A percentile compares a stretch with the other conserved stretches of the same genome.
phyloP scores from a whole-genome alignment of 805 yeast species.

The Kazachstania viticola region DNA sequence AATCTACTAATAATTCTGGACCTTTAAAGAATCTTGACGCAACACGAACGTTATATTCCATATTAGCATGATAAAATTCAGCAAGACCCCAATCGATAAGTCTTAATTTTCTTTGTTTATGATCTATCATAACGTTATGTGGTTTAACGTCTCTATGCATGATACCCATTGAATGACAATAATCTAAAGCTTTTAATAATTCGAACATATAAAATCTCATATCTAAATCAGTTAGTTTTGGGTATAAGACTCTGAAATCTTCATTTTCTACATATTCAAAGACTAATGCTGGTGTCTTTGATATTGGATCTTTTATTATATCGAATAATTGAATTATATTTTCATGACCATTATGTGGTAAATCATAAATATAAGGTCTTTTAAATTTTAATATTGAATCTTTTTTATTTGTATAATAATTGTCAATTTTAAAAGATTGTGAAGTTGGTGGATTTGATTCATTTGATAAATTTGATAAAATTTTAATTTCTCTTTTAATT shows the following conservation, averaged over 20 bases:
- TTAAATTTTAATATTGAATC: slow-evolving; percentile 17
- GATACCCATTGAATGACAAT: slow-evolving; percentile 87
- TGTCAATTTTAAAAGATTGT: slow-evolving; percentile 13
- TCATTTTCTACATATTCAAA: slow-evolving; percentile 78
- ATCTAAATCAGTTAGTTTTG: slow-evolving; percentile 63
- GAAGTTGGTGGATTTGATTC: slow-evolving; percentile 22
- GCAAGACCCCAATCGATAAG: slow-evolving; percentile 95
- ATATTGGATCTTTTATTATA: slow-evolving; percentile 67
- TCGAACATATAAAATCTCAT: slow-evolving; percentile 76
- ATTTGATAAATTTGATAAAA: slow-evolving; percentile 62
- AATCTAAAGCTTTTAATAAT: slow-evolving; percentile 74
- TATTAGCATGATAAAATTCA: slow-evolving; percentile 82
- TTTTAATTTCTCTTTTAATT: slow-evolving; percentile 80
- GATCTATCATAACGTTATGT: slow-evolving; percentile 92
- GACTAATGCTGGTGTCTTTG: slow-evolving; percentile 76
- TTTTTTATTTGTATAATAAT: slow-evolving; percentile 21
- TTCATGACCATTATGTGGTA: slow-evolving; percentile 34
- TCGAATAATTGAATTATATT: slow-evolving; percentile 69
- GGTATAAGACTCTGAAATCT: slow-evolving; percentile 72
- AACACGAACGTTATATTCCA: slow-evolving; percentile 84
- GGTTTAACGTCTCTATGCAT: slow-evolving; percentile 96
- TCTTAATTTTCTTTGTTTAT: slow-evolving; percentile 52
- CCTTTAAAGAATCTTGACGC: slow-evolving; percentile 92
- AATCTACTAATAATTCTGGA: slow-evolving; percentile 79
- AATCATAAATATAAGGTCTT: slow-evolving; percentile 18